A percentile compares a stretch with the other conserved stretches of the same genome.
Conservation (phyloP, 2,329 filamentous ascomycete species). For the Thyridium curvatum region DNA sequence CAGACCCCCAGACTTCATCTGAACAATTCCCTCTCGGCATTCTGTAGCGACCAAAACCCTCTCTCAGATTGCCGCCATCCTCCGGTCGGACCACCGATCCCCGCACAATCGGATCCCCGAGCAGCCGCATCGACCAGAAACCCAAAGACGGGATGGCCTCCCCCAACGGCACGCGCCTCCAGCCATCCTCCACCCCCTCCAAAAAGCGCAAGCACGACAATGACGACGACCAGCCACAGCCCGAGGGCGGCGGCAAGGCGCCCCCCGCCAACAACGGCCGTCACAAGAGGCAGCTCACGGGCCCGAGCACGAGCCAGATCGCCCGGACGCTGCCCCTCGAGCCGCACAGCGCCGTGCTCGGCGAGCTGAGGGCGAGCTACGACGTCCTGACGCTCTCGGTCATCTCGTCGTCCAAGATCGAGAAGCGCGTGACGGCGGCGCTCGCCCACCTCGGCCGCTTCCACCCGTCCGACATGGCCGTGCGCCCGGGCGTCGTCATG, state of each 20-base stretch:
- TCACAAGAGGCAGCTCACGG: conserved; percentile 5
- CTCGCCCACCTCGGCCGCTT: conserved; percentile 35
- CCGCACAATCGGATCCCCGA: too few relatives aligned
- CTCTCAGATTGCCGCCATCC: too few relatives aligned
- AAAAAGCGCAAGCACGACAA: conserved; percentile 8
- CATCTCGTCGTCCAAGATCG: conserved; percentile 54
- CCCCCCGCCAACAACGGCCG: not conserved
- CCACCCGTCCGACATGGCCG: conserved; percentile 12
- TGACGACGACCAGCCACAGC: not conserved
- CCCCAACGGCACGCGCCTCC: too few relatives aligned
- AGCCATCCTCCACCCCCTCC: not conserved
- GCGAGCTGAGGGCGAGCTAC: conserved; percentile 37
- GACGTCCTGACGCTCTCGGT: conserved; percentile 47
- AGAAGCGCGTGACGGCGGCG: conserved; percentile 41
- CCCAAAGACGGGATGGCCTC: too few relatives aligned
- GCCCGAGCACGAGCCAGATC: conserved; percentile 7
- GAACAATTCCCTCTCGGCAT: too few relatives aligned
- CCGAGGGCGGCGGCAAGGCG: too few relatives aligned
- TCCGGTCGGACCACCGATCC: too few relatives aligned
- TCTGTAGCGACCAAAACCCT: too few relatives aligned
- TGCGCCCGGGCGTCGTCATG: conserved; percentile 31
- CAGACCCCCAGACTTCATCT: too few relatives aligned
- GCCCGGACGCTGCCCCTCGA: conserved; percentile 18
- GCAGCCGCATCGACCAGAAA: too few relatives aligned
- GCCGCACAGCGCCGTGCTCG: conserved; percentile 35